Conservation (phyloP, 306 rosid species). For the Casuarina equisetifolia region DNA sequence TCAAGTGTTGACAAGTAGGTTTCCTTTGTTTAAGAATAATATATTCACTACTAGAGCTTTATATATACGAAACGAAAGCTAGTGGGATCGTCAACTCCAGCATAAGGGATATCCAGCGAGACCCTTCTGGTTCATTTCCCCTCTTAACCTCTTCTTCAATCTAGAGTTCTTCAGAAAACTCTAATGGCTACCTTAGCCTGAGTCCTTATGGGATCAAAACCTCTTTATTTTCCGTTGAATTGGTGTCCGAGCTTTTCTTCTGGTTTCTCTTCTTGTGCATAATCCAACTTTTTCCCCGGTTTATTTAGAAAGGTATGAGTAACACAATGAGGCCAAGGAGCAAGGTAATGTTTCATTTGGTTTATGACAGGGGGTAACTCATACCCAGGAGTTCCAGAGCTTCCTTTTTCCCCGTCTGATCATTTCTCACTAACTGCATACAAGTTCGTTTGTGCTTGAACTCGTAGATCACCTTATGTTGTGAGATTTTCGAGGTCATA, state of each 20-base stretch:
- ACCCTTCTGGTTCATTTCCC: slow-evolving; percentile 14
- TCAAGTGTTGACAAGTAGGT: slow-evolving; percentile 28
- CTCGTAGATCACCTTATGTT: neutral
- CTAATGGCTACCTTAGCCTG: neutral
- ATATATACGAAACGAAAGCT: slow-evolving; percentile 7
- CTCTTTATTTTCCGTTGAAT: neutral
- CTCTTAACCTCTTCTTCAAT: neutral
- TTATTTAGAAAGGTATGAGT: slow-evolving; percentile 43
- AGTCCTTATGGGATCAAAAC: neutral
- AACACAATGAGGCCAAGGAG: slow-evolving; percentile 73
- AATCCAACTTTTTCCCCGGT: neutral
- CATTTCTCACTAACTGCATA: neutral
- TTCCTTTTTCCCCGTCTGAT: neutral
- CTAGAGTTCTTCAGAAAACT: neutral
- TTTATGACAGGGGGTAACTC: slow-evolving; percentile 72
- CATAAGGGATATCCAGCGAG: slow-evolving; percentile 21
- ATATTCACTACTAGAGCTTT: slow-evolving; percentile 11
- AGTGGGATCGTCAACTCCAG: slow-evolving; percentile 23
- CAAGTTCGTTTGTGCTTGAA: neutral
- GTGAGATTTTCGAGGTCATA: slow-evolving; percentile 14
- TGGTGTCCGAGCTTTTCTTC: neutral
- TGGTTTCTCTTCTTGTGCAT: neutral
- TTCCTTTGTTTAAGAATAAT: neutral
- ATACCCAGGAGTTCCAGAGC: neutral
- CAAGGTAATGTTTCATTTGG: slow-evolving; percentile 54